Base-by-base conservation (phyloP, 768 basidiomycete species). In the Austroboletus eburneus region DNA sequence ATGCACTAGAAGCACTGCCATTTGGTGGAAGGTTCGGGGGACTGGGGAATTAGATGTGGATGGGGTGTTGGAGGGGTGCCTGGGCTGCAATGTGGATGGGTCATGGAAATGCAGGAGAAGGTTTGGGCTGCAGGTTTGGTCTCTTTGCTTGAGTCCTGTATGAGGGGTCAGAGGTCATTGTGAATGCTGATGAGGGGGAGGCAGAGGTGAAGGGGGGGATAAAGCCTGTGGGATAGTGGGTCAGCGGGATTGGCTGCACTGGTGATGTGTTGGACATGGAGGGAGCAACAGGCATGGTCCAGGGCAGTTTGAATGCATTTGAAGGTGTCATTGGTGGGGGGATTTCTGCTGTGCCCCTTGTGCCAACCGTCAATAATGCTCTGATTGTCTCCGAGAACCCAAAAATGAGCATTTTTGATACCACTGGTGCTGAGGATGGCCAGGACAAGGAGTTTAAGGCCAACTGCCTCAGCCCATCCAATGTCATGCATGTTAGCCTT, bases 381-480 rank as follows among this genome's bases (percentile, higher is more conserved):
- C 8, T 36, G 21, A 53, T 74, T 69, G 52, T 69, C 61, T 0
- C 63, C 50, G 12, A 24, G 38, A 0, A 45, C 48, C 10, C n/a
- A 10, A 29, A 57, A 24, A 22, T 43, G 43, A 27, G 27, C n/a
- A 4, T 18, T 1, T 7, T 14, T 6, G 21, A 38, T 1, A 23
- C 29, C 0, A 0, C 37, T 23, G 4, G 35, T 0, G n/a, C 39
- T 2, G 14, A 46, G 6, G 42, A 65, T 39, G 4, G 58, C 38
- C 0, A 8, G 37, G 20, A 69, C 46, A 25, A 76, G 69, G n/a
- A 76, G 52, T 21, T 74, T 61, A 42, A 79, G 70, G 0, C 70
- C 70, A 9, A 76, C 50, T 0, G 68, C 69, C 51, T 79, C 74
- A 0, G 73, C 72, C 75, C 77, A 78, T 0, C 59, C 60, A 44